These are phyloP conservation scores for Cystofilobasidium macerans DNA, from an alignment of 768 basidiomycete genomes.

Conservation along the genomic window DNA sequence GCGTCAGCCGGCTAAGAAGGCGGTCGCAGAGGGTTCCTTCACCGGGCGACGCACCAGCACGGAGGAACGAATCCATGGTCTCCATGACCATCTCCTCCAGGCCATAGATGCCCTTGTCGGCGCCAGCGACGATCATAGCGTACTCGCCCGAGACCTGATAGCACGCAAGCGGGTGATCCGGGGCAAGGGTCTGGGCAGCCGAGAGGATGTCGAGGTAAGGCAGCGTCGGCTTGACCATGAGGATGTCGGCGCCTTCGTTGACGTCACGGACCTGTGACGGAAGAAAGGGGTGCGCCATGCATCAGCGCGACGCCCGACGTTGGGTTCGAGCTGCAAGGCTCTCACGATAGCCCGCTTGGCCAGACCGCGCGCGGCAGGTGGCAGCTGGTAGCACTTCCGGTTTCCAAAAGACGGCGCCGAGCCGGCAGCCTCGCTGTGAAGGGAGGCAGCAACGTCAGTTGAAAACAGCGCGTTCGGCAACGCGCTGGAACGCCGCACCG, in stretches of 20 bases:
- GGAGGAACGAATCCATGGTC: constrained; percentile 75
- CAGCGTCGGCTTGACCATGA: constrained; percentile 96
- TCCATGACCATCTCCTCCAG: constrained; percentile 90
- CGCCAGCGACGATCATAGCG: constrained; percentile 93
- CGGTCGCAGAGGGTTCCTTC: constrained; percentile 11
- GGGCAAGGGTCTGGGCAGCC: constrained; percentile 68
- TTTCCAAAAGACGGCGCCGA: constrained; percentile 89
- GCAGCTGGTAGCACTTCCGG: constrained; percentile 96
- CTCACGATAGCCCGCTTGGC: constrained; percentile 85
- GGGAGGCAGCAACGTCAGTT: neutral
- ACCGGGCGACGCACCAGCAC: constrained; percentile 56
- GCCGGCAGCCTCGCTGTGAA: constrained; percentile 81
- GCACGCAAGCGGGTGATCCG: constrained; percentile 83
- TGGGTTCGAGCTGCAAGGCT: constrained; percentile 26
- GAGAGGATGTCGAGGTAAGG: constrained; percentile 95
- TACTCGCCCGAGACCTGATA: constrained; percentile 93
- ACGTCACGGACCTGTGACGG: constrained; percentile 64
- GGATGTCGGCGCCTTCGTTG: constrained; percentile 86
- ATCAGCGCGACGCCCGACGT: no score
- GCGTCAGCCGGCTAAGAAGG: neutral
- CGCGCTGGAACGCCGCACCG: constrained; percentile 44
- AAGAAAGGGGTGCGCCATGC: neutral
- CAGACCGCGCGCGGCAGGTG: constrained; percentile 73
- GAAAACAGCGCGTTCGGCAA: neutral
- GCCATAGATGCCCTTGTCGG: constrained; percentile 84